phyloP scores from a whole-genome alignment of 176 grass and related monocot species.

The Oropetium thomaeum region DNA sequence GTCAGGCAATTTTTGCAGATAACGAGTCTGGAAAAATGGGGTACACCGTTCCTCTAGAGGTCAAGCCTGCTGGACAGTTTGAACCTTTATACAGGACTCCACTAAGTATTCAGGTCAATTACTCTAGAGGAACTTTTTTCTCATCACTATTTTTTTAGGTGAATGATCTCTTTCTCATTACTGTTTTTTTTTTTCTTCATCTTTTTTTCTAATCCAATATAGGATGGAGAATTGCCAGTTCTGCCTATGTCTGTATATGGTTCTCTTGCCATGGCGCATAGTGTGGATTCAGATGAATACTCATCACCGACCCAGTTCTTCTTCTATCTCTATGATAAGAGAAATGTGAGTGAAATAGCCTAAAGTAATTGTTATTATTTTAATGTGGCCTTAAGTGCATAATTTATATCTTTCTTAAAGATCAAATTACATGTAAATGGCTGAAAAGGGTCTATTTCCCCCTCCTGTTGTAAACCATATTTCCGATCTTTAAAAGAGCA shows the following conservation, averaged over 20 bases:
- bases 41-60: constrained; percentile 72
- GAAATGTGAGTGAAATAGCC: constrained; percentile 63
- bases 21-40: constrained; percentile 58
- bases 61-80: constrained; percentile 91
- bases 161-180: neutral
- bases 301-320: constrained; percentile 90
- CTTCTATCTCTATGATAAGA: constrained; percentile 98
- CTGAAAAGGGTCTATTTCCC: neutral
- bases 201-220: constrained; percentile 24
- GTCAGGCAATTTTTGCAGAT: constrained; percentile 80
- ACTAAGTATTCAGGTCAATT: constrained; percentile 74
- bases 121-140: neutral
- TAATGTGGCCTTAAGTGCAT: neutral
- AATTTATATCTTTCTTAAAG: neutral
- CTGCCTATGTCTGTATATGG: constrained; percentile 93
- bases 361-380: neutral
- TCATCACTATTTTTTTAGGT: no score
- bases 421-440: neutral
- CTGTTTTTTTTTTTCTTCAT: neutral
- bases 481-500: neutral
- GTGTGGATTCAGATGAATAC: constrained; percentile 78
- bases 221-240: constrained; percentile 96
- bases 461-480: neutral
- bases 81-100: constrained; percentile 91
- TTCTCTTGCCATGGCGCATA: constrained; percentile 91